These are phyloP conservation scores for Globisporangium recalcitrans DNA, from an alignment of 352 stramenopile species.

Conservation along the genomic window DNA sequence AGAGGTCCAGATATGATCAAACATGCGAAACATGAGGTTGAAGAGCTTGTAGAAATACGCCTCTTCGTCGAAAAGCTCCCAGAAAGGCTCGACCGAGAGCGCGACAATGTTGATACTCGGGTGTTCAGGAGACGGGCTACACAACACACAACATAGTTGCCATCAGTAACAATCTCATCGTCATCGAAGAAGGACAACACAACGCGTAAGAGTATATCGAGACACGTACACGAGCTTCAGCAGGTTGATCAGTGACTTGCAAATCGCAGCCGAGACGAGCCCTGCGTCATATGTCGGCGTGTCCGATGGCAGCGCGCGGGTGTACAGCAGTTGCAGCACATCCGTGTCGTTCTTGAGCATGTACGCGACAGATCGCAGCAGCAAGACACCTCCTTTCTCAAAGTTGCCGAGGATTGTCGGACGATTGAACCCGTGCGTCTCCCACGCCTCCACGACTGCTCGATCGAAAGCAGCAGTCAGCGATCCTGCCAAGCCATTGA, in stretches of 20 bases:
- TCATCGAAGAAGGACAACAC: slow-evolving; percentile 3
- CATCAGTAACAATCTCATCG: neutral
- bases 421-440: slow-evolving; percentile 72
- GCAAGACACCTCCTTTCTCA: slow-evolving; percentile 63
- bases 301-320: slow-evolving; percentile 49
- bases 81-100: slow-evolving; percentile 77
- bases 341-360: slow-evolving; percentile 54
- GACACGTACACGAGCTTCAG: slow-evolving; percentile 68
- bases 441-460: slow-evolving; percentile 52
- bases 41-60: slow-evolving; percentile 79
- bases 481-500: slow-evolving; percentile 18
- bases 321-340: slow-evolving; percentile 43
- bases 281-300: slow-evolving; percentile 62
- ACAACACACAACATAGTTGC: neutral
- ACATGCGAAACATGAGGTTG: slow-evolving; percentile 68
- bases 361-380: slow-evolving; percentile 58
- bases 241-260: slow-evolving; percentile 61
- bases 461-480: slow-evolving; percentile 22
- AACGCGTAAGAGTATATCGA: no score
- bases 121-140: slow-evolving; percentile 50
- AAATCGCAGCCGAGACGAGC: slow-evolving; percentile 63
- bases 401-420: slow-evolving; percentile 68
- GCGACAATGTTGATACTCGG: slow-evolving; percentile 69
- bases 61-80: slow-evolving; percentile 79
- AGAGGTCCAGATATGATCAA: slow-evolving; percentile 64